Base-by-base conservation (phyloP, 306 rosid species). In the Quercus robur region DNA sequence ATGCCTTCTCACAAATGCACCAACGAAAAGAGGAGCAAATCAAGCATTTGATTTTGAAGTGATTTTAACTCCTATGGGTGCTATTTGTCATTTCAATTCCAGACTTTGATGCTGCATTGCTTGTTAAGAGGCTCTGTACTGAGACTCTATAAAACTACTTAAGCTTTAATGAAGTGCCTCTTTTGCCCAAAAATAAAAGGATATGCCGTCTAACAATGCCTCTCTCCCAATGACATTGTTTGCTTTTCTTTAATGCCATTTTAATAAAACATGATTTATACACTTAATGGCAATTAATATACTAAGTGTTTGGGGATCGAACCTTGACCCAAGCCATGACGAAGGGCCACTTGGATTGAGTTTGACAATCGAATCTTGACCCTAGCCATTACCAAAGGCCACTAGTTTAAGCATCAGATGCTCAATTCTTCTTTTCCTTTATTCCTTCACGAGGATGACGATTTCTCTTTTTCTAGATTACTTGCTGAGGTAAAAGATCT, bases 341-440 rank as follows among this genome's bases (percentile, higher is more conserved):
- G 41, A 76, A 82, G 59, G 81, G 88, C 80, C 88, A 85, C 83
- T 81, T 49, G 5, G 82, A 77, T 56, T 56, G 69, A 67, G 75
- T 20, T 80, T 75, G 71, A 79, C 68, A 38, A 63, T 56, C 74
- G 81, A 83, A 84, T 88, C 78, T 78, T 80, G 86, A 85, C 86
- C 26, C 23, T 56, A 51, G 44, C 78, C 8, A 51, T 80, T 78
- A 74, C 75, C 51, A 76, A 82, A 51, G 81, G 88, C 80, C 88
- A 85, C 83, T 79, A 71, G 74, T 74, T 70, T 78, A 38, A 80
- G 92, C 90, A 88, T 87, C 91, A 61, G 68, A 70, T 86, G 82
- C 88, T 81, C 63, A 35, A 82, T 14, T 63, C 4, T 77, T 68
- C 69, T 56, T 78, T 77, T 73, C 75, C 81, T 81, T 80, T 81